Percentiles rank a stretch among this genome's conserved stretches.
These are phyloP conservation scores for Chaetomium tenue DNA, from an alignment of 495 filamentous ascomycete species.

Conservation along the genomic window DNA sequence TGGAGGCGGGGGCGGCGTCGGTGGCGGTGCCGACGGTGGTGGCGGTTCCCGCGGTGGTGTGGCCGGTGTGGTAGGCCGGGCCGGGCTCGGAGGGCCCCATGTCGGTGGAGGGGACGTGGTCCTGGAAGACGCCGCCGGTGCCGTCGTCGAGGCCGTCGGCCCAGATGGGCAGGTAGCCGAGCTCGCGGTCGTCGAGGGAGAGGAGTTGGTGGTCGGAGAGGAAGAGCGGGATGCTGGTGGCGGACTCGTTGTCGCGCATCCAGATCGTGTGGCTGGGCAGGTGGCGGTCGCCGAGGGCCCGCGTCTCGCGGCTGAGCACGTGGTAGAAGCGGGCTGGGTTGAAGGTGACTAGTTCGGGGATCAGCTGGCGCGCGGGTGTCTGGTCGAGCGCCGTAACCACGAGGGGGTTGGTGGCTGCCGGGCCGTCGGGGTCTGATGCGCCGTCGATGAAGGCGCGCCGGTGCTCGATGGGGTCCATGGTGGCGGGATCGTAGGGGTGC, in stretches of 20 bases:
- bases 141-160: conserved; percentile 49
- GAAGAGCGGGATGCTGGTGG: conserved; percentile 26
- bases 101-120: conserved; percentile 39
- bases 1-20: conserved; percentile 5
- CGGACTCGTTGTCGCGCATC: background rate
- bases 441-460: background rate
- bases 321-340: background rate
- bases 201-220: conserved; percentile 39
- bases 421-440: too few species aligned
- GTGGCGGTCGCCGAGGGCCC: background rate
- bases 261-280: conserved; percentile 4
- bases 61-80: conserved; percentile 46
- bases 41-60: conserved; percentile 32
- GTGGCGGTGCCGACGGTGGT: background rate
- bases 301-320: background rate
- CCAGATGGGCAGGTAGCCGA: conserved; percentile 48
- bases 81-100: conserved; percentile 47
- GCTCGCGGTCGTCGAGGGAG: conserved; percentile 38
- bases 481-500: background rate
- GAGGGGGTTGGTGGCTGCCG: background rate
- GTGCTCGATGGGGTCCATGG: background rate
- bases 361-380: background rate
- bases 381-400: background rate
- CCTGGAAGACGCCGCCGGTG: conserved; percentile 47
- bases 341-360: background rate